Conservation (phyloP, 768 basidiomycete species). For the Kwoniella heveanensis region DNA sequence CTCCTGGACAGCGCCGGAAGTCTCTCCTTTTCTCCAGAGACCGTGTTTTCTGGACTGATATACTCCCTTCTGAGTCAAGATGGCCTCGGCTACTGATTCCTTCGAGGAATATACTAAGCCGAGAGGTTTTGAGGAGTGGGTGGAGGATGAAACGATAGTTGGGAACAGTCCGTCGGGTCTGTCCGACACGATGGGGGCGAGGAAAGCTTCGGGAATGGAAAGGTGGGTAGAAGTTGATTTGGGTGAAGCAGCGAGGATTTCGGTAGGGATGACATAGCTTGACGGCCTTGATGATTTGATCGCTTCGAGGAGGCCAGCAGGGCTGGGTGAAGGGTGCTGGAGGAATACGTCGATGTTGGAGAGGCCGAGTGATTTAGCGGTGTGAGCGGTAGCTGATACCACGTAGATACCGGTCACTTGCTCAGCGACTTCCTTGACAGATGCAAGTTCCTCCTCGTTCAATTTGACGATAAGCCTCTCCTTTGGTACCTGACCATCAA, state of each 20-base stretch:
- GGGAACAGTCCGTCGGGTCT: conserved; percentile 89
- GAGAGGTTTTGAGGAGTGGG: conserved; percentile 58
- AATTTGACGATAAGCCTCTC: conserved; percentile 75
- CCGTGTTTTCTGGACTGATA: conserved; percentile 97
- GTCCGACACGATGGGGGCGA: conserved; percentile 78
- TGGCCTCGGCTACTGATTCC: conserved; percentile 81
- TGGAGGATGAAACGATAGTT: conserved; percentile 76
- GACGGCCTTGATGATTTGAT: conserved; percentile 61
- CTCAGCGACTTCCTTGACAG: conserved; percentile 76
- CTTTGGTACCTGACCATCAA: conserved; percentile 68
- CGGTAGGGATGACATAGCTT: conserved; percentile 69
- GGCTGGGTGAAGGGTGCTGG: conserved; percentile 63
- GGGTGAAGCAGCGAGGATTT: conserved; percentile 67
- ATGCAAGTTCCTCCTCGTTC: conserved; percentile 67
- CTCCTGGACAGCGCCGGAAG: conserved; percentile 89
- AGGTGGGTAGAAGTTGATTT: conserved; percentile 64
- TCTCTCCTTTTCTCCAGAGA: conserved; percentile 95
- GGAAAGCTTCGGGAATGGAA: conserved; percentile 80
- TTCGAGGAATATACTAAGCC: conserved; percentile 94
- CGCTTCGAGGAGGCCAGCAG: conserved; percentile 66
- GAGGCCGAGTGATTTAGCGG: conserved; percentile 53
- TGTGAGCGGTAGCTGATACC: conserved; percentile 49
- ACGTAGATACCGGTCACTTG: conserved; percentile 72
- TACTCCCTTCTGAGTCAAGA: conserved; percentile 83
- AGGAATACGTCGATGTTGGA: conserved; percentile 53